A percentile compares a stretch with the other conserved stretches of the same genome.
Conservation (phyloP, 179 eudicot species). For the Gypsophila paniculata region DNA sequence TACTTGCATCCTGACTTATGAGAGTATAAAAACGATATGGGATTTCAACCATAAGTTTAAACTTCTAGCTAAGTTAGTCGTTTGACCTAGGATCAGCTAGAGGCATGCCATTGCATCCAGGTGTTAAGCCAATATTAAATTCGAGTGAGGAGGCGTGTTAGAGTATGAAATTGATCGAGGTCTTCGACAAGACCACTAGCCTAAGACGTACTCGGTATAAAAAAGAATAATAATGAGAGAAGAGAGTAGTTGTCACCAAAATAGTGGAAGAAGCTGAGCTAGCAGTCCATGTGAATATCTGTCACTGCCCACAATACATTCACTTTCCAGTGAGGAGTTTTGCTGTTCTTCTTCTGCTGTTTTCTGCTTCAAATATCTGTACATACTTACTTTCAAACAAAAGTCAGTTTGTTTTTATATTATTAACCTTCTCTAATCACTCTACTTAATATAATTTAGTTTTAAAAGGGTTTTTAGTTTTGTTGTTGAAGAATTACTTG, state of each 20-base stretch:
- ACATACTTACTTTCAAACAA: not conserved
- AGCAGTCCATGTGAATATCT: slow-evolving; percentile 43
- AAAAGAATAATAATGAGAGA: too few relatives aligned
- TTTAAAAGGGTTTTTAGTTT: not conserved
- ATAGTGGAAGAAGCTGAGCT: slow-evolving; percentile 32
- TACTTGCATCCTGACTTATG: too few relatives aligned
- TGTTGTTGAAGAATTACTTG: not conserved
- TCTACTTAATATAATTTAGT: not conserved
- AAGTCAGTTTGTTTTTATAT: not conserved
- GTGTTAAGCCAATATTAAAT: too few relatives aligned
- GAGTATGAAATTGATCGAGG: too few relatives aligned
- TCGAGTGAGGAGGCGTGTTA: too few relatives aligned
- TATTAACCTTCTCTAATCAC: slow-evolving; percentile 12
- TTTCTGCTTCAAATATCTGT: not conserved
- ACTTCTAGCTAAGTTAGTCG: too few relatives aligned
- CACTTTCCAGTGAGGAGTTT: slow-evolving; percentile 37
- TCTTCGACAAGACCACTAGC: too few relatives aligned
- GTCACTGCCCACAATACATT: slow-evolving; percentile 34
- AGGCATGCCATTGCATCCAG: too few relatives aligned
- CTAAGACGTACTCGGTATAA: too few relatives aligned
- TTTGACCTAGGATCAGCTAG: too few relatives aligned
- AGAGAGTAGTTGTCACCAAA: slow-evolving; percentile 4
- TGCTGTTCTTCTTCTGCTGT: slow-evolving; percentile 21
- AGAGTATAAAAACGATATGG: too few relatives aligned
- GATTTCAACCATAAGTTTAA: too few relatives aligned